phyloP scores from a whole-genome alignment of 2,329 filamentous ascomycete genomes.

The Tolypocladium amazonense region DNA sequence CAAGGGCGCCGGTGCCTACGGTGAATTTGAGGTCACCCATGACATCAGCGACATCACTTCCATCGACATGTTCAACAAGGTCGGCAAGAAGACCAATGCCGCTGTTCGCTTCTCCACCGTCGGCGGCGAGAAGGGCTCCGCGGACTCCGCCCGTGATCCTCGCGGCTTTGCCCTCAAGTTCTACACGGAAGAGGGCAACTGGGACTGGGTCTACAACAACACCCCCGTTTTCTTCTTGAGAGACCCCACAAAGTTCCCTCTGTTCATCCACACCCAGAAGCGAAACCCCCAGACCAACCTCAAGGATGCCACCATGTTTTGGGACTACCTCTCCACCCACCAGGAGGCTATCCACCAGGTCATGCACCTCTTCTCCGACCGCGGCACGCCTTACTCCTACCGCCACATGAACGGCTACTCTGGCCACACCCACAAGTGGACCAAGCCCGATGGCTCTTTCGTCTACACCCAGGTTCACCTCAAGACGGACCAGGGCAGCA shows the following conservation, averaged over 20 bases:
- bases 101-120: conserved; percentile 63
- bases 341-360: conserved; percentile 54
- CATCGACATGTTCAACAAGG: conserved; percentile 40
- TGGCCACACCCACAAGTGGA: conserved; percentile 57
- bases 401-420: conserved; percentile 60
- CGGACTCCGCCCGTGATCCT: conserved; percentile 59
- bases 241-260: conserved; percentile 63
- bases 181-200: conserved; percentile 61
- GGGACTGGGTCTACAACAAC: conserved; percentile 68
- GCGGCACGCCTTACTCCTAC: conserved; percentile 54
- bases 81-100: conserved; percentile 44
- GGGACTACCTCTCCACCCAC: conserved; percentile 38
- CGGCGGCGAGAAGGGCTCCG: conserved; percentile 54
- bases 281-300: conserved; percentile 62
- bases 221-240: conserved; percentile 69
- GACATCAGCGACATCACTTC: conserved; percentile 45
- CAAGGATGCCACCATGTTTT: conserved; percentile 54
- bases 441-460: conserved; percentile 54
- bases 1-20: conserved; percentile 32
- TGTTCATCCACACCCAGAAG: conserved; percentile 72
- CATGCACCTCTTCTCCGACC: conserved; percentile 56
- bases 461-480: conserved; percentile 56
- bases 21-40: conserved; percentile 48
- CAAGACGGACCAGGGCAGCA: conserved; percentile 52
- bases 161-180: conserved; percentile 50